These are phyloP conservation scores for Magnaporthiopsis rhizophila DNA, from an alignment of 2,329 filamentous ascomycete species.

Conservation along the genomic window DNA sequence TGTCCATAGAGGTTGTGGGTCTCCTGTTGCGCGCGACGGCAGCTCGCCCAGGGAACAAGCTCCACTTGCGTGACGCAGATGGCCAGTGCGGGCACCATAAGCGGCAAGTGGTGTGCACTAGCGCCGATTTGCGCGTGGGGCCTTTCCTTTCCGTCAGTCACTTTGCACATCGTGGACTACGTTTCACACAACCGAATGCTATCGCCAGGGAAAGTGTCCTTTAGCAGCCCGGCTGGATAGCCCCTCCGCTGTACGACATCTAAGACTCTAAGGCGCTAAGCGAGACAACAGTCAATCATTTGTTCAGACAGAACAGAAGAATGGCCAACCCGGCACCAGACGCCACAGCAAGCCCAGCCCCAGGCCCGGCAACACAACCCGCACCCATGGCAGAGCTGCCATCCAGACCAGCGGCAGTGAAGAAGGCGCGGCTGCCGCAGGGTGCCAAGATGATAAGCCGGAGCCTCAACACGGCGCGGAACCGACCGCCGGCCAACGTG, in stretches of 20 bases:
- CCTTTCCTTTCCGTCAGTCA: background rate
- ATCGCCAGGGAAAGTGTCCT: background rate
- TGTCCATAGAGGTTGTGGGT: background rate
- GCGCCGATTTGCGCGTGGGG: background rate
- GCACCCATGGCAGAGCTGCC: background rate
- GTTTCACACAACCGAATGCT: background rate
- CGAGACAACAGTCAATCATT: background rate
- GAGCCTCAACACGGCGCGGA: constrained; percentile 14
- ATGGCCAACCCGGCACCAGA: background rate
- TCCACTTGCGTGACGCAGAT: background rate
- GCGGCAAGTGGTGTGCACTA: background rate
- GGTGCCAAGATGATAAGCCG: constrained; percentile 12
- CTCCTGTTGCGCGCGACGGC: background rate
- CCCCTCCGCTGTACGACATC: background rate
- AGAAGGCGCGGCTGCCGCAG: constrained; percentile 23
- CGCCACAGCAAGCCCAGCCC: background rate
- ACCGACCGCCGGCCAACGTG: constrained; percentile 15
- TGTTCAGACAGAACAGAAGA: background rate
- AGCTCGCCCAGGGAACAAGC: too few species aligned
- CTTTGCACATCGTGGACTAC: background rate
- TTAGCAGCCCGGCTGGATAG: background rate
- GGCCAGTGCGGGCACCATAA: background rate
- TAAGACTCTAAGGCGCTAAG: background rate
- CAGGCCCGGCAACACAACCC: background rate
- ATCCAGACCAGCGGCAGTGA: constrained; percentile 18